Percentiles rank a stretch among this genome's conserved stretches.
Evolutionary conservation across 805 yeast species (phyloP).

Genomic region (Suhomyces canberraensis): DNA sequence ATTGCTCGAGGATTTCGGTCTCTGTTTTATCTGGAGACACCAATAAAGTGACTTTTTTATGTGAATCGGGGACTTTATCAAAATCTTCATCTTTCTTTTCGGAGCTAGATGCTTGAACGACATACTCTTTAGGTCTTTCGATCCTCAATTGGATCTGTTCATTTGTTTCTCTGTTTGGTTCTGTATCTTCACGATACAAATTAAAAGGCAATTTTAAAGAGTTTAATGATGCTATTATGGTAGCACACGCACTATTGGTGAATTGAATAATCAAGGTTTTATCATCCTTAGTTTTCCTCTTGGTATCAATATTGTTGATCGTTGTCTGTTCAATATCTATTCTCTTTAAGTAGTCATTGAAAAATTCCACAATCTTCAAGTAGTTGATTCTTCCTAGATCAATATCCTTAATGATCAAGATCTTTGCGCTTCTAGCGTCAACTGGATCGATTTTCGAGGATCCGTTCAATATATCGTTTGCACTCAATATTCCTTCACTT

Average conservation of each 20-base stretch:
- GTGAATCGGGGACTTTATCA: conserved; percentile 38
- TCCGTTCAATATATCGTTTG: conserved; percentile 31
- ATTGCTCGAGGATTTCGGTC: conserved; percentile 39
- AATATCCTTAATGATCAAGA: conserved; percentile 28
- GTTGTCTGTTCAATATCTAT: conserved; percentile 42
- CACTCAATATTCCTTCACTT: conserved; percentile 29
- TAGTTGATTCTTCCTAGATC: conserved; percentile 32
- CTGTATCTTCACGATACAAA: conserved; percentile 24
- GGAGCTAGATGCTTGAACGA: conserved; percentile 24
- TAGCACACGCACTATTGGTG: conserved; percentile 50
- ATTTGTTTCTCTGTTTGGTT: conserved; percentile 8
- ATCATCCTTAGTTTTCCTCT: conserved; percentile 35
- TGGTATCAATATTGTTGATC: conserved; percentile 29
- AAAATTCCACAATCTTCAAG: conserved; percentile 39
- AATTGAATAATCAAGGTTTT: conserved; percentile 49
- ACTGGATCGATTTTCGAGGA: conserved; percentile 36
- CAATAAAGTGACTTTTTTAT: conserved; percentile 44
- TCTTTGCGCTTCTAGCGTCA: conserved; percentile 34
- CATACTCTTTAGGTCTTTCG: conserved; percentile 36
- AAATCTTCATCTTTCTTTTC: conserved; percentile 20
- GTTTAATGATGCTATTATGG: conserved; percentile 46
- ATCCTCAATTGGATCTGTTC: conserved; percentile 12
- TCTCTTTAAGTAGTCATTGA: conserved; percentile 44
- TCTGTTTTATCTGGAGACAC: conserved; percentile 46
- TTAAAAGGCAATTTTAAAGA: conserved; percentile 27